Conservation (phyloP, 257 asterid species). For the Penstemon newberryi region DNA sequence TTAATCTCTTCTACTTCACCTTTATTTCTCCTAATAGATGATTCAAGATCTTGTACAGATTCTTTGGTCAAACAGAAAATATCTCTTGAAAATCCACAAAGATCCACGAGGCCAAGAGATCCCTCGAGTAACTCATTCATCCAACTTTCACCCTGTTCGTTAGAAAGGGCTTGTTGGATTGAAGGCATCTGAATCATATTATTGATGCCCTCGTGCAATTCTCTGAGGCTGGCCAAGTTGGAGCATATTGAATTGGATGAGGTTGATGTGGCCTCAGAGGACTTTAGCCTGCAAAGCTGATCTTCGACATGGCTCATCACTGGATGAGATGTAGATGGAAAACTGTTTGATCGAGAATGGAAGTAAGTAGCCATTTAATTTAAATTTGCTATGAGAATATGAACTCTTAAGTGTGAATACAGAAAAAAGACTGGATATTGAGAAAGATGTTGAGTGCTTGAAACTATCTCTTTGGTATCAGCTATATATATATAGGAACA, state of each 20-base stretch:
- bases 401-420: not conserved
- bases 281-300: constrained; percentile 28
- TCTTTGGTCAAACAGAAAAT: constrained; percentile 30
- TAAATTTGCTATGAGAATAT: not conserved
- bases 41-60: constrained; percentile 33
- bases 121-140: constrained; percentile 32
- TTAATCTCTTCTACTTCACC: constrained; percentile 19
- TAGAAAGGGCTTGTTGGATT: constrained; percentile 19
- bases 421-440: not conserved
- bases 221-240: constrained; percentile 22
- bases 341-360: constrained; percentile 34
- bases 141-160: constrained; percentile 19
- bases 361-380: not conserved
- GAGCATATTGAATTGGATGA: constrained; percentile 17
- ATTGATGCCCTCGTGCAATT: constrained; percentile 18
- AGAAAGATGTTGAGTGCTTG: not conserved
- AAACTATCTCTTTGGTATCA: not conserved
- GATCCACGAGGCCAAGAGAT: constrained; percentile 33
- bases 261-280: not conserved
- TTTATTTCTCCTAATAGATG: constrained; percentile 31
- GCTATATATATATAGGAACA: constrained; percentile 11
- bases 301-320: constrained; percentile 7
- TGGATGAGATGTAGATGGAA: constrained; percentile 37
- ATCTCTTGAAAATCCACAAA: constrained; percentile 28
- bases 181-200: constrained; percentile 30